Conservation (phyloP, 164 flowering plant species). For the Tetracentron sinense region DNA sequence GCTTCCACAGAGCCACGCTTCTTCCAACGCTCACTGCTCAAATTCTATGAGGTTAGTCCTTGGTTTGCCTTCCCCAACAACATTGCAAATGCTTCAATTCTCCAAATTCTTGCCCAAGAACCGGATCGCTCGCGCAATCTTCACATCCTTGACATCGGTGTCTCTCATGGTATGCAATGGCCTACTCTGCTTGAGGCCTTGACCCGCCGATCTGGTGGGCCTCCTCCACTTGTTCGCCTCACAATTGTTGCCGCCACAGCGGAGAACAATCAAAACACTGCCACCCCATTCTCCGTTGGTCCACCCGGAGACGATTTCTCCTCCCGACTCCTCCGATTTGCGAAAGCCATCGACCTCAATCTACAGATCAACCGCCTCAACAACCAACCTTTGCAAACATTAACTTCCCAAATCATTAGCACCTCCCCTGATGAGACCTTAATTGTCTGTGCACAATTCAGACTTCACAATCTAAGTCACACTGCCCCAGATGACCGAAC, state of each 20-base stretch:
- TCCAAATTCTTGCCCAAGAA: slow-evolving; percentile 44
- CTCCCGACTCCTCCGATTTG: slow-evolving; percentile 46
- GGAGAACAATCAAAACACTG: slow-evolving; percentile 17
- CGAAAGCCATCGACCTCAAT: slow-evolving; percentile 52
- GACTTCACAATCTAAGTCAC: slow-evolving; percentile 57
- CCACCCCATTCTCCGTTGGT: slow-evolving; percentile 50
- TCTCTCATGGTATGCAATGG: slow-evolving; percentile 87
- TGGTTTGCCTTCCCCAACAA: slow-evolving; percentile 75
- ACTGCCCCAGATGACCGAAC: slow-evolving; percentile 41
- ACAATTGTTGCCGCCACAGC: slow-evolving; percentile 38
- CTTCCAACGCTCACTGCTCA: slow-evolving; percentile 51
- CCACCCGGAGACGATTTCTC: slow-evolving; percentile 56
- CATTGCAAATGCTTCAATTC: slow-evolving; percentile 59
- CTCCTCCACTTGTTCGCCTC: slow-evolving; percentile 59
- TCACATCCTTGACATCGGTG: slow-evolving; percentile 73
- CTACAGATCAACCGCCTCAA: slow-evolving; percentile 48
- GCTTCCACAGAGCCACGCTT: slow-evolving; percentile 48
- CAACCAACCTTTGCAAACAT: slow-evolving; percentile 37
- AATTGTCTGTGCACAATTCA: slow-evolving; percentile 64
- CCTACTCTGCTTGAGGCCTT: slow-evolving; percentile 74
- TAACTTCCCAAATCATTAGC: slow-evolving; percentile 32
- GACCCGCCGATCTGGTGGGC: slow-evolving; percentile 51
- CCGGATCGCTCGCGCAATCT: slow-evolving; percentile 21
- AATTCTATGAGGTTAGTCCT: slow-evolving; percentile 66
- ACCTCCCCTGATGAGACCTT: slow-evolving; percentile 41